A percentile compares a stretch with the other conserved stretches of the same genome.
These are phyloP conservation scores for Tuber brumale DNA, from an alignment of 495 filamentous ascomycete genomes.

Conservation along the genomic window DNA sequence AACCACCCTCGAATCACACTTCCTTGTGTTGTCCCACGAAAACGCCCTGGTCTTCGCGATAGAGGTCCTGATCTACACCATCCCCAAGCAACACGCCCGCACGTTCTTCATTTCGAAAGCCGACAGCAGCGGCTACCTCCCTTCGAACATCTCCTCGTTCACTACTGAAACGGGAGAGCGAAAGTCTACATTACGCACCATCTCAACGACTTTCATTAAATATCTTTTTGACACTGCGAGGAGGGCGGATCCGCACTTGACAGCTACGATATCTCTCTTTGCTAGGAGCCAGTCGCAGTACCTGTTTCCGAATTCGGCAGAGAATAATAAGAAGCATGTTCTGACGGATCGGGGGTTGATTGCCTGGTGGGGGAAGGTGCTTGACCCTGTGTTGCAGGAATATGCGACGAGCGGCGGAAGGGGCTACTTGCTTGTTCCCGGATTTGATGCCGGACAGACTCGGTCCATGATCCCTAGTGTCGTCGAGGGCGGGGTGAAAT, in stretches of 20 bases:
- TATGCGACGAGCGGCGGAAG: slow-evolving; percentile 44
- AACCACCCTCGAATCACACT: slow-evolving; percentile 85
- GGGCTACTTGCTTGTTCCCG: slow-evolving; percentile 81
- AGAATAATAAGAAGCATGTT: slow-evolving; percentile 84
- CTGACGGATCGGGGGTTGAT: slow-evolving; percentile 82
- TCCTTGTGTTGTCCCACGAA: slow-evolving; percentile 65
- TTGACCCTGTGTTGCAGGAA: slow-evolving; percentile 65
- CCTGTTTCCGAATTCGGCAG: slow-evolving; percentile 82
- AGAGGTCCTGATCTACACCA: slow-evolving; percentile 63
- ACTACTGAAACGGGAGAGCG: slow-evolving; percentile 10
- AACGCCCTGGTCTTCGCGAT: slow-evolving; percentile 57
- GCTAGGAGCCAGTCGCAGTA: slow-evolving; percentile 90
- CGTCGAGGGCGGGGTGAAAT: slow-evolving; percentile 44
- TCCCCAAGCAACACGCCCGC: slow-evolving; percentile 51
- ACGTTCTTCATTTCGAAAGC: slow-evolving; percentile 95
- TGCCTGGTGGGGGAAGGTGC: slow-evolving; percentile 86
- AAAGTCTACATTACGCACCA: slow-evolving; percentile 60
- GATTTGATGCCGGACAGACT: slow-evolving; percentile 71
- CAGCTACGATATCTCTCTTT: slow-evolving; percentile 66
- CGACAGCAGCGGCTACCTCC: slow-evolving; percentile 85
- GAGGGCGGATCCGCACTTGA: slow-evolving; percentile 61
- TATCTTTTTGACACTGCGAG: slow-evolving; percentile 64
- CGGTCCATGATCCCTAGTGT: slow-evolving; percentile 55
- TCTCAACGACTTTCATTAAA: slow-evolving; percentile 67
- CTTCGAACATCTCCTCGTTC: slow-evolving; percentile 40